Evolutionary conservation across 257 asterid species (phyloP).

Genomic region (Rauvolfia tetraphylla): DNA sequence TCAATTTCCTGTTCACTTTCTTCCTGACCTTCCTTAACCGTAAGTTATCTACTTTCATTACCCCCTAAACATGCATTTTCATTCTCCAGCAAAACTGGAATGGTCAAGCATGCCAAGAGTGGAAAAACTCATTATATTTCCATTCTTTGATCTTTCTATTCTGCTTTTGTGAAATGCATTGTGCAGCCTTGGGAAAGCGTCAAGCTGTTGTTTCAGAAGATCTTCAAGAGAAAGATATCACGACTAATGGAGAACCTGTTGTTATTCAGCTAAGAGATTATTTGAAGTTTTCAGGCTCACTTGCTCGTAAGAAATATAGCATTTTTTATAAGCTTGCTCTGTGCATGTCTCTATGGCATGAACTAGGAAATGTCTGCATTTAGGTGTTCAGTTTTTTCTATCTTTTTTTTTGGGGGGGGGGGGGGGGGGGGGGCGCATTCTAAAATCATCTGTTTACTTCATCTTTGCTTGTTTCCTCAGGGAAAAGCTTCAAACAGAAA

Average conservation of each 20-base stretch:
- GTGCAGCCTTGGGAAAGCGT: constrained; percentile 71
- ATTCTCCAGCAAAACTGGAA: constrained; percentile 13
- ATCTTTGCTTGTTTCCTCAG: constrained; percentile 33
- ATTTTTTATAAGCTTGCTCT: not conserved
- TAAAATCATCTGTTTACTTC: not conserved
- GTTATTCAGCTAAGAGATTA: constrained; percentile 76
- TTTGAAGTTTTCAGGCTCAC: constrained; percentile 80
- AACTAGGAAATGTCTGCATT: not conserved
- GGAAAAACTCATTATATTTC: not conserved
- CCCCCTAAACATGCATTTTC: constrained; percentile 11
- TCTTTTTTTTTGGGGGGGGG: constrained; percentile 4
- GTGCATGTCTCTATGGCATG: not conserved
- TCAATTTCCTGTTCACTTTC: constrained; percentile 76
- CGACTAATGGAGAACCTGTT: constrained; percentile 60
- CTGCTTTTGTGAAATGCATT: constrained; percentile 18
- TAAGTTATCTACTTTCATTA: constrained; percentile 39
- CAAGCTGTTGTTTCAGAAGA: constrained; percentile 78
- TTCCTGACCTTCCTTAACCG: constrained; percentile 75
- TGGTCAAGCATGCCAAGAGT: constrained; percentile 12
- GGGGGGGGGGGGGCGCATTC: too few relatives aligned
- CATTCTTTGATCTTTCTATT: not conserved
- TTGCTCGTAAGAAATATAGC: constrained; percentile 53
- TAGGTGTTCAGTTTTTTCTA: constrained; percentile 4
- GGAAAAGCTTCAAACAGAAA: constrained; percentile 66
- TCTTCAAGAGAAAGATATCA: constrained; percentile 54